Percentiles rank a stretch among this genome's conserved stretches.
phyloP scores from a whole-genome alignment of 257 asterid species.

The Solanum pennellii region DNA sequence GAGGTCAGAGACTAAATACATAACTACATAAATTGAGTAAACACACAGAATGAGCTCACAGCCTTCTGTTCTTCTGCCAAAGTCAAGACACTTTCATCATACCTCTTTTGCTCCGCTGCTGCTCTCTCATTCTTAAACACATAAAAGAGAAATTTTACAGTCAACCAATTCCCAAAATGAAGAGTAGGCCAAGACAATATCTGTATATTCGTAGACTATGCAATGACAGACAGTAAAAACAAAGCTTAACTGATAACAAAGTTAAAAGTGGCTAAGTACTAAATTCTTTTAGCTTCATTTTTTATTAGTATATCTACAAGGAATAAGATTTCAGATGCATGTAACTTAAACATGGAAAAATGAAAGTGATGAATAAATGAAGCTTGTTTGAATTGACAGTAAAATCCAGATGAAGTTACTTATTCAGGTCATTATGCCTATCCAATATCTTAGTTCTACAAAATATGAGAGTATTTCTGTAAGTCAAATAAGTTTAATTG shows the following conservation, averaged over 20 bases:
- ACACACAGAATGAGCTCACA: too few relatives aligned
- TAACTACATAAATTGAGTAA: too few relatives aligned
- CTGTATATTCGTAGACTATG: not conserved
- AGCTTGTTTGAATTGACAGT: not conserved
- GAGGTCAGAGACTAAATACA: too few relatives aligned
- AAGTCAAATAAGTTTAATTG: too few relatives aligned
- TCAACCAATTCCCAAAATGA: not conserved
- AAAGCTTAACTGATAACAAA: not conserved
- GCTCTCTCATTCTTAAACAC: constrained; percentile 48
- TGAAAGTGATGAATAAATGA: not conserved
- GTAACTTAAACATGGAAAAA: not conserved
- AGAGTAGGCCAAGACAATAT: not conserved
- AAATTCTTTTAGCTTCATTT: not conserved
- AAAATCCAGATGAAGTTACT: not conserved
- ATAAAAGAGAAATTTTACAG: constrained; percentile 6
- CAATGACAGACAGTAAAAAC: not conserved
- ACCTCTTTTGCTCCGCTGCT: constrained; percentile 44
- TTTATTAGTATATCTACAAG: not conserved
- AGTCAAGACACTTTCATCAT: not conserved
- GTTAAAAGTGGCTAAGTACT: not conserved
- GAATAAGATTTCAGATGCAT: not conserved
- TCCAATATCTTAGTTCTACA: not conserved
- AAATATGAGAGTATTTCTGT: not conserved
- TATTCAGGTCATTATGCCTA: not conserved
- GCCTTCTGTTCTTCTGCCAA: not conserved